Conservation (phyloP, 2,329 filamentous ascomycete genomes). For the Paramyrothecium sp. region DNA sequence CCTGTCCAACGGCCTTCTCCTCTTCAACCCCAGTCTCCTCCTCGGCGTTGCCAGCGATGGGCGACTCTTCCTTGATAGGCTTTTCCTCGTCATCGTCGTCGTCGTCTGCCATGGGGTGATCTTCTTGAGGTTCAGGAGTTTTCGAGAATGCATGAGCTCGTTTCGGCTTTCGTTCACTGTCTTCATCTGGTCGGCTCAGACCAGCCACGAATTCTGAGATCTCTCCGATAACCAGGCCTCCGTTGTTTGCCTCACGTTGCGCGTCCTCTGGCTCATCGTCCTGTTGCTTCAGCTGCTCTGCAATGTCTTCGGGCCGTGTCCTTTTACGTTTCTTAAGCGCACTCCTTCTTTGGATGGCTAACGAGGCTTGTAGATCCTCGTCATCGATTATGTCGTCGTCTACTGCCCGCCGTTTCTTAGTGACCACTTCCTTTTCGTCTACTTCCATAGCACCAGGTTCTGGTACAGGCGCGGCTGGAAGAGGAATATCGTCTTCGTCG, state of each 20-base stretch:
- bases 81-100: constrained; percentile 25
- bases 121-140: constrained; percentile 34
- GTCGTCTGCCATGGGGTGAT: constrained; percentile 44
- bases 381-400: constrained; percentile 80
- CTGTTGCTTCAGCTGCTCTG: constrained; percentile 71
- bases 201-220: constrained; percentile 93
- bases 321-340: constrained; percentile 92
- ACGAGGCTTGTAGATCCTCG: constrained; percentile 83
- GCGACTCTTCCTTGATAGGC: constrained; percentile 25
- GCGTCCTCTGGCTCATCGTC: constrained; percentile 51
- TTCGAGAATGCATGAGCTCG: constrained; percentile 32
- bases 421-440: constrained; percentile 52
- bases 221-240: constrained; percentile 88
- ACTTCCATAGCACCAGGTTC: constrained; percentile 69
- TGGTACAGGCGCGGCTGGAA: constrained; percentile 31
- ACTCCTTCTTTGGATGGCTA: constrained; percentile 78
- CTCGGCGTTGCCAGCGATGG: constrained; percentile 29
- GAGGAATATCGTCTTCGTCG: constrained; percentile 63
- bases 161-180: constrained; percentile 53
- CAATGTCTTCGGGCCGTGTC: constrained; percentile 81
- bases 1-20: constrained; percentile 75
- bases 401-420: constrained; percentile 64
- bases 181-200: constrained; percentile 65
- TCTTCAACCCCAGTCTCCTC: constrained; percentile 73
- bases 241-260: constrained; percentile 32